A percentile compares a stretch with the other conserved stretches of the same genome.
Conservation (phyloP, 371 early-diverging fungal genomes). For the Mucor irregularis region DNA sequence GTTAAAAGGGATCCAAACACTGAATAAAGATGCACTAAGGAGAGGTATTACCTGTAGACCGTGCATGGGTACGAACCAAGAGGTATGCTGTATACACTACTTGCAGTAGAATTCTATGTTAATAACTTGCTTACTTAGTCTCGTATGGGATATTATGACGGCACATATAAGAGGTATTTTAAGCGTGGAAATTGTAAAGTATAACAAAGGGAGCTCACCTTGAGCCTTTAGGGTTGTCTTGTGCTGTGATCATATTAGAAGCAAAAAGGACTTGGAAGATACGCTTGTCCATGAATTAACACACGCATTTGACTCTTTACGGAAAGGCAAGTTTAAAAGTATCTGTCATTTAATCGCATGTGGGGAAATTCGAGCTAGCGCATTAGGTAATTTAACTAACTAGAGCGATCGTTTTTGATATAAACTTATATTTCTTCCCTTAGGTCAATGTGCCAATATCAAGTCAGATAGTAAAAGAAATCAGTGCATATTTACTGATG, state of each 20-base stretch:
- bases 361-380: constrained; percentile 47
- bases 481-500: constrained; percentile 42
- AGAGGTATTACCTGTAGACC: constrained; percentile 45
- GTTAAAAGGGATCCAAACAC: constrained; percentile 34
- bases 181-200: not conserved
- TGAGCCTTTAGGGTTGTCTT: constrained; percentile 32
- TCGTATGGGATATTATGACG: constrained; percentile 47
- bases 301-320: constrained; percentile 46
- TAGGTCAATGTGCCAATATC: constrained; percentile 43
- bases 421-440: too few relatives aligned
- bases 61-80: constrained; percentile 42
- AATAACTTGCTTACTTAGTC: constrained; percentile 22
- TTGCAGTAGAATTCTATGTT: too few relatives aligned
- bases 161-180: constrained; percentile 39
- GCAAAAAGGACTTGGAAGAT: constrained; percentile 36
- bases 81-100: constrained; percentile 13
- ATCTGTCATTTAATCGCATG: constrained; percentile 48
- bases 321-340: constrained; percentile 40
- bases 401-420: not conserved
- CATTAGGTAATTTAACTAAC: constrained; percentile 31
- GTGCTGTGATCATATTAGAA: constrained; percentile 45
- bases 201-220: not conserved
- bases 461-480: constrained; percentile 18
- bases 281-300: constrained; percentile 51
- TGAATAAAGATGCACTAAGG: constrained; percentile 33